phyloP scores from a whole-genome alignment of 257 asterid genomes.

The Solanum tacnaense region DNA sequence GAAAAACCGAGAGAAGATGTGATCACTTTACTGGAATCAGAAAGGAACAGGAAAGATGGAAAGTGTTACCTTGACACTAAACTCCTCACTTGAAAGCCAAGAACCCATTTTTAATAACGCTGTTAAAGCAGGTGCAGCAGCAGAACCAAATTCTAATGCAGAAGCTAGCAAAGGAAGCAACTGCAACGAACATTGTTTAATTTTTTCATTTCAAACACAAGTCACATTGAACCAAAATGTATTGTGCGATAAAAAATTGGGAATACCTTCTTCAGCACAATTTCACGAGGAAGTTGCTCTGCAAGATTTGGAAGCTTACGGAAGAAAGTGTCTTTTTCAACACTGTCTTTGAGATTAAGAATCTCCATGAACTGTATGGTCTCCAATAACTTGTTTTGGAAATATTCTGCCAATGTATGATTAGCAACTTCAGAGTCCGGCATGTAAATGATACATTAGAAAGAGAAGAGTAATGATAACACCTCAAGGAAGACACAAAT shows the following conservation, averaged over 20 bases:
- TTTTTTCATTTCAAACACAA: background rate
- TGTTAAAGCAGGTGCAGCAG: constrained; percentile 95
- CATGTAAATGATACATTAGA: background rate
- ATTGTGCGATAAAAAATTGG: background rate
- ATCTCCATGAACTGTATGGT: constrained; percentile 98
- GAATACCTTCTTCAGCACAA: constrained; percentile 87
- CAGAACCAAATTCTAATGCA: constrained; percentile 90
- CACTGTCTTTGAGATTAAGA: constrained; percentile 93
- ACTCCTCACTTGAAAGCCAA: constrained; percentile 79
- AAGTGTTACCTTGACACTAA: constrained; percentile 52
- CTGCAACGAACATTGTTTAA: constrained; percentile 26
- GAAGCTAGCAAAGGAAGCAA: constrained; percentile 93
- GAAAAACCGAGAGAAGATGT: background rate
- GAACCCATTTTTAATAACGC: constrained; percentile 89
- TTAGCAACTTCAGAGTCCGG: constrained; percentile 3
- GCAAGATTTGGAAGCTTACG: constrained; percentile 93
- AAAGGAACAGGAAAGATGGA: background rate
- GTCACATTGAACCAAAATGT: constrained; percentile 4
- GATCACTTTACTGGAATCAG: background rate
- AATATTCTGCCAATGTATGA: constrained; percentile 66
- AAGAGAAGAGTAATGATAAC: background rate
- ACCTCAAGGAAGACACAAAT: background rate
- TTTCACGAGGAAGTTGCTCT: constrained; percentile 93
- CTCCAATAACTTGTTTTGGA: constrained; percentile 91
- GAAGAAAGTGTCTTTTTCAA: constrained; percentile 92